phyloP scores from a whole-genome alignment of 2,329 filamentous ascomycete genomes.

The Penicillium hordei region DNA sequence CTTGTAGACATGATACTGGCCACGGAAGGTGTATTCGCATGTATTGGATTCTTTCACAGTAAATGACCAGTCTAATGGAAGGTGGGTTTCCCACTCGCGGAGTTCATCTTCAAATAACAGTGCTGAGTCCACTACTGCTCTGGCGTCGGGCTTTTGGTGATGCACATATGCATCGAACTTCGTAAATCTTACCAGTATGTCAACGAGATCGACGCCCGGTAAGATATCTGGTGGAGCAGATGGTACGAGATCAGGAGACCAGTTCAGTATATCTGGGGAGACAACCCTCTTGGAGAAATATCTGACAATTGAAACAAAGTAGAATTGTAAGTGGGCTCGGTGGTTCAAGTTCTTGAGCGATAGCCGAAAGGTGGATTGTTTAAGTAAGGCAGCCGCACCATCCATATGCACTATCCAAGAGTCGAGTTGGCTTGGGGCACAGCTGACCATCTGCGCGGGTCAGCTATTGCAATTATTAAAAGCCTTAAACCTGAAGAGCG shows the following conservation, averaged over 20 bases:
- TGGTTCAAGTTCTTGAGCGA: slow-evolving; percentile 1
- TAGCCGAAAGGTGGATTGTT: slow-evolving; percentile 8
- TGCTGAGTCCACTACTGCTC: slow-evolving; percentile 4
- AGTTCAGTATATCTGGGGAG: slow-evolving; percentile 14
- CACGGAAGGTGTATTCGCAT: slow-evolving; percentile 18
- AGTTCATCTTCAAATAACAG: slow-evolving; percentile 20
- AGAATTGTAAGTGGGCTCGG: slow-evolving; percentile 19
- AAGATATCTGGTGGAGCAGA: slow-evolving; percentile 1
- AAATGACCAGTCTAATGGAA: slow-evolving; percentile 20
- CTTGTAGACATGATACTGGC: slow-evolving; percentile 24
- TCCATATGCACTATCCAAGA: slow-evolving; percentile 25
- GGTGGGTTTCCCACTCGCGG: slow-evolving; percentile 17
- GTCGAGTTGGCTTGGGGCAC: slow-evolving; percentile 12
- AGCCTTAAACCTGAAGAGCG: background rate
- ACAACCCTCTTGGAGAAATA: slow-evolving; percentile 16
- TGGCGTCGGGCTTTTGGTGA: slow-evolving; percentile 2
- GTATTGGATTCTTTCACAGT: slow-evolving; percentile 13
- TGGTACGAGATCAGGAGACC: slow-evolving; percentile 9
- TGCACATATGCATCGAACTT: slow-evolving; percentile 14
- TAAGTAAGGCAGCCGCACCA: slow-evolving; percentile 21
- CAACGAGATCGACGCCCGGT: slow-evolving; percentile 18
- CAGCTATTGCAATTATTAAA: background rate
- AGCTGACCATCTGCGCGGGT: slow-evolving; percentile 23
- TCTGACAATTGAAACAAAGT: slow-evolving; percentile 19
- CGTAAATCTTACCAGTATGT: slow-evolving; percentile 23